Evolutionary conservation across 2,329 filamentous ascomycete species (phyloP).

Genomic region (Plectosphaerella cucumerina): DNA sequence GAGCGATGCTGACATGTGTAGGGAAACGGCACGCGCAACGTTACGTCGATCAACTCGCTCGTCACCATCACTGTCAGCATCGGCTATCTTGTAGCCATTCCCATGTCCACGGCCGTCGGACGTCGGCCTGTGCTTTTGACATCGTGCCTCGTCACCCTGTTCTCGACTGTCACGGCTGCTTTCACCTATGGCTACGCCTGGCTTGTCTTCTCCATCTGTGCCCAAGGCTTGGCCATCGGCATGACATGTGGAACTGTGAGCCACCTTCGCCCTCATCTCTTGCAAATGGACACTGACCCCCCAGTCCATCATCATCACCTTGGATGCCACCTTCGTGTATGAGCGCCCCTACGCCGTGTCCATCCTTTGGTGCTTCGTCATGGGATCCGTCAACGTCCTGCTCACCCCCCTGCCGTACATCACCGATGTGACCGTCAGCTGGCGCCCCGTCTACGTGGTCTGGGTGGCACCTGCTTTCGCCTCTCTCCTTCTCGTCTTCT

Average conservation of each 20-base stretch:
- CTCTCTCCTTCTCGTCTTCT: constrained; percentile 21
- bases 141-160: constrained; percentile 12
- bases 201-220: constrained; percentile 19
- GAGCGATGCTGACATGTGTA: not conserved
- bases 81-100: constrained; percentile 31
- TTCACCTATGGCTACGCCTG: constrained; percentile 21
- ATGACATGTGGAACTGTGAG: constrained; percentile 24
- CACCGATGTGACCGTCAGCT: constrained; percentile 18
- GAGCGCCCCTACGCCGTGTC: constrained; percentile 28
- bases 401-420: constrained; percentile 23
- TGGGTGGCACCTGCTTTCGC: constrained; percentile 21
- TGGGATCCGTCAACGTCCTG: constrained; percentile 16
- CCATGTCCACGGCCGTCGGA: constrained; percentile 29
- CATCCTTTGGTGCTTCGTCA: constrained; percentile 25
- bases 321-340: constrained; percentile 33
- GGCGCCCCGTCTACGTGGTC: constrained; percentile 26
- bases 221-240: constrained; percentile 24
- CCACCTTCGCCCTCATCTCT: constrained; percentile 1
- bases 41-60: constrained; percentile 19
- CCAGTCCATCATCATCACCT: constrained; percentile 27
- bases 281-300: not conserved
- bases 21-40: constrained; percentile 14
- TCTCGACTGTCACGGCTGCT: constrained; percentile 19
- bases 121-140: constrained; percentile 29
- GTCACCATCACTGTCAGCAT: constrained; percentile 28